A percentile compares a stretch with the other conserved stretches of the same genome.
These are phyloP conservation scores for Metschnikowia amazonensis DNA, from an alignment of 805 yeast species.

Conservation along the genomic window DNA sequence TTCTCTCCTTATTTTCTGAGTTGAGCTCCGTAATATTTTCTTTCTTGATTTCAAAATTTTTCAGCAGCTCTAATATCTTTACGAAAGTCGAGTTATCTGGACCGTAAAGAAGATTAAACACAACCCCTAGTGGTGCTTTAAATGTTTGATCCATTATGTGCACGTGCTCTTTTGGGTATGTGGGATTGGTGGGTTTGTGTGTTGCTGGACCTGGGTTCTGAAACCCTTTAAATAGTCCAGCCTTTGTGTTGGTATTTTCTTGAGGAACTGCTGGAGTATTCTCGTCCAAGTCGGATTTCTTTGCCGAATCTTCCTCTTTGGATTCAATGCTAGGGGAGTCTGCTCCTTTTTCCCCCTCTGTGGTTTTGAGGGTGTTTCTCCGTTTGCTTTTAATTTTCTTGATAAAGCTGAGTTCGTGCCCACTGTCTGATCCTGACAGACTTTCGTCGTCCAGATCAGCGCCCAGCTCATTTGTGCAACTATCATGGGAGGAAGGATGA, in stretches of 20 bases:
- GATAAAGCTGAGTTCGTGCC: conserved; percentile 16
- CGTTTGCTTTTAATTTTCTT: conserved; percentile 10
- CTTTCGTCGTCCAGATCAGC: conserved; percentile 17
- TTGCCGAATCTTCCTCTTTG: not conserved
- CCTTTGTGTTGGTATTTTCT: not conserved
- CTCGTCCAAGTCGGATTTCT: not conserved
- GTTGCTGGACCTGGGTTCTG: conserved; percentile 59
- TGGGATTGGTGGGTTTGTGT: conserved; percentile 56
- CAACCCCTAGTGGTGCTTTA: conserved; percentile 72
- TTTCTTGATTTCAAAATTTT: conserved; percentile 23
- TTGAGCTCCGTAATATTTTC: conserved; percentile 31
- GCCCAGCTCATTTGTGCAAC: conserved; percentile 19
- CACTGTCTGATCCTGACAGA: conserved; percentile 19
- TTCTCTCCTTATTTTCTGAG: conserved; percentile 42
- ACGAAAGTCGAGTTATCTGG: conserved; percentile 41
- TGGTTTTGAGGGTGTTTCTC: not conserved
- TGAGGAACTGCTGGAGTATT: not conserved
- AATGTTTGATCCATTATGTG: conserved; percentile 49
- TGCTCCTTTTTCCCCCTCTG: conserved; percentile 1
- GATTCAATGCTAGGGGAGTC: conserved; percentile 1
- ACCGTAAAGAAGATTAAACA: conserved; percentile 71
- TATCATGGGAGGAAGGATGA: conserved; percentile 3
- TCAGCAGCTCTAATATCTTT: conserved; percentile 31
- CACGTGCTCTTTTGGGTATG: conserved; percentile 36
- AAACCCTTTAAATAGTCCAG: conserved; percentile 11